Evolutionary conservation across 108 stramenopile genomes (phyloP).

Genomic region (Cyclotella sp.): DNA sequence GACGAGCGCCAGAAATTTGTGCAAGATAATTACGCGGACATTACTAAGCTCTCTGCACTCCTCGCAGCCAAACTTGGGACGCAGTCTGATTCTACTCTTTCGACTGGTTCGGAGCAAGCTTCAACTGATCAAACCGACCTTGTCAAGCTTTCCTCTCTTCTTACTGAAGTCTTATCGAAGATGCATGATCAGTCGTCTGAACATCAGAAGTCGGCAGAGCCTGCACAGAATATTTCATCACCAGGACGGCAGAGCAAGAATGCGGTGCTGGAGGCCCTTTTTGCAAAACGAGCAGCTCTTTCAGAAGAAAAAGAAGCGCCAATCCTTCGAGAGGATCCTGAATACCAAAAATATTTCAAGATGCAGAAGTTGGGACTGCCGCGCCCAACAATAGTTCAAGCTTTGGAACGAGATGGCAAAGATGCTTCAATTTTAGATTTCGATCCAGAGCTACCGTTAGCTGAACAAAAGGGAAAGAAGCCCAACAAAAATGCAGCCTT

Average conservation of each 20-base stretch:
- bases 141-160: conserved; percentile 40
- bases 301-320: conserved; percentile 18
- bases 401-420: conserved; percentile 70
- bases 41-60: conserved; percentile 39
- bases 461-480: conserved; percentile 25
- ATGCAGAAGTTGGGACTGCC: conserved; percentile 78
- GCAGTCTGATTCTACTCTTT: conserved; percentile 4
- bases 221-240: background rate
- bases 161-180: conserved; percentile 32
- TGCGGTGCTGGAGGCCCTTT: conserved; percentile 31
- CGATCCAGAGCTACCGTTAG: conserved; percentile 52
- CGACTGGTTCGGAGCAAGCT: background rate
- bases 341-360: conserved; percentile 83
- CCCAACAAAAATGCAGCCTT: conserved; percentile 23
- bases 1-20: conserved; percentile 28
- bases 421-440: conserved; percentile 66
- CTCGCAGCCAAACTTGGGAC: conserved; percentile 30
- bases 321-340: conserved; percentile 70
- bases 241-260: background rate
- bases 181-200: conserved; percentile 21
- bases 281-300: conserved; percentile 25
- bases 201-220: background rate
- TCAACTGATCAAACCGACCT: conserved; percentile 20
- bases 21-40: conserved; percentile 24
- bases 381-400: conserved; percentile 67